Percentiles rank a stretch among this genome's conserved stretches.
These are phyloP conservation scores for Apiospora marii DNA, from an alignment of 2,329 filamentous ascomycete species.

Conservation along the genomic window DNA sequence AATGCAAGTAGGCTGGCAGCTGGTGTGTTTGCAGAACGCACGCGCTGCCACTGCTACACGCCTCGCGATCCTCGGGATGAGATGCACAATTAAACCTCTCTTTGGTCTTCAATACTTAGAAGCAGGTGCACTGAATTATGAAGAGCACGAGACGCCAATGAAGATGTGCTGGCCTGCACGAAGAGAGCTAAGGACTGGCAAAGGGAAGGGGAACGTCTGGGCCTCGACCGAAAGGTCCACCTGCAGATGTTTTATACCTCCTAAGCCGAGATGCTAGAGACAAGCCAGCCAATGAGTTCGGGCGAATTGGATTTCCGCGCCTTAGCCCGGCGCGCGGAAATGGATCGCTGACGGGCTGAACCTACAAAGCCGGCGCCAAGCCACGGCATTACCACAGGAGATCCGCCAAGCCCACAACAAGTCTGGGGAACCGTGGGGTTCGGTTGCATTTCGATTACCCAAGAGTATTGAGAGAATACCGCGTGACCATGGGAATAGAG, in stretches of 20 bases:
- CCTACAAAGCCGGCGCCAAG: conserved; percentile 15
- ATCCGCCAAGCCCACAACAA: conserved; percentile 3
- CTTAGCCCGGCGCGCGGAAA: conserved; percentile 7
- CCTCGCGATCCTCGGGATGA: too few species aligned
- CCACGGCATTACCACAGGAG: conserved; percentile 14
- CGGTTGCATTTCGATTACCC: not conserved
- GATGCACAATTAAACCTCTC: too few species aligned
- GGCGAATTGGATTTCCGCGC: not conserved
- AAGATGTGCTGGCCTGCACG: not conserved
- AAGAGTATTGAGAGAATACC: not conserved
- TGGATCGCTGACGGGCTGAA: not conserved
- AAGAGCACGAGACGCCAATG: not conserved
- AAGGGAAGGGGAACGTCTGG: not conserved
- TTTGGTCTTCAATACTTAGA: too few species aligned
- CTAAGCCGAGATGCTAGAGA: conserved; percentile 1
- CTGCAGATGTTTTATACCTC: conserved; percentile 5
- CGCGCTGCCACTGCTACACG: not conserved
- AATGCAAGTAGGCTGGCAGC: not conserved
- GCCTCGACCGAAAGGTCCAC: not conserved
- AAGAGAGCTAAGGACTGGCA: not conserved
- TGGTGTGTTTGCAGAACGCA: not conserved
- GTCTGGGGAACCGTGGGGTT: conserved; percentile 3
- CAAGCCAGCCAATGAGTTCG: not conserved
- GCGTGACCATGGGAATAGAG: not conserved
- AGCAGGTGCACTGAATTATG: too few species aligned